A percentile compares a stretch with the other conserved stretches of the same genome.
phyloP scores from a whole-genome alignment of 2,329 filamentous ascomycete species.

The Zalaria obscura region DNA sequence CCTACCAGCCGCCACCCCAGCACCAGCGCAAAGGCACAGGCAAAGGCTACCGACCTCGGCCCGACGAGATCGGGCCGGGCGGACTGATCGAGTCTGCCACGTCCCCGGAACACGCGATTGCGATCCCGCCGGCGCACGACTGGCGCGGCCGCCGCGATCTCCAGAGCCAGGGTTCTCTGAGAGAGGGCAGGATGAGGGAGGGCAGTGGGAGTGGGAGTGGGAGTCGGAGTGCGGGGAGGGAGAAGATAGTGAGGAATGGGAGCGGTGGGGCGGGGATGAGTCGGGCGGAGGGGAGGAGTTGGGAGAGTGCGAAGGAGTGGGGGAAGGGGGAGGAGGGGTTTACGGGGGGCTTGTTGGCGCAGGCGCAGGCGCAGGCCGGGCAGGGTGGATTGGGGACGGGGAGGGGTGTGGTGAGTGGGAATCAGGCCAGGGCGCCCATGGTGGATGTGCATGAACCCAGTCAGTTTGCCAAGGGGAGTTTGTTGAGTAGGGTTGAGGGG shows the following conservation, averaged over 20 bases:
- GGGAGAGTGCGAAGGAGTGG: neutral
- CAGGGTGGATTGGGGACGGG: slow-evolving; percentile 24
- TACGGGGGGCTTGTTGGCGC: slow-evolving; percentile 26
- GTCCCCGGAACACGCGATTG: slow-evolving; percentile 25
- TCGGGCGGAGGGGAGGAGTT: neutral
- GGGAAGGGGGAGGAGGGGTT: slow-evolving; percentile 19
- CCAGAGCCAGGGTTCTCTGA: slow-evolving; percentile 1
- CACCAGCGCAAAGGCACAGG: slow-evolving; percentile 38
- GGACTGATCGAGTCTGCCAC: slow-evolving; percentile 32
- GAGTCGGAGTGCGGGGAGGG: neutral
- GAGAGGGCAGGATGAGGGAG: slow-evolving; percentile 7
- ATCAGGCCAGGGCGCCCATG: slow-evolving; percentile 29
- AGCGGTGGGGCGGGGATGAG: neutral
- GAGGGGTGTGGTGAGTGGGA: slow-evolving; percentile 30
- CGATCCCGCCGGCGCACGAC: slow-evolving; percentile 26
- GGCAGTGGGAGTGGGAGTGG: neutral
- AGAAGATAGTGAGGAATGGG: neutral
- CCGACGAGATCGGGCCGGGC: slow-evolving; percentile 20
- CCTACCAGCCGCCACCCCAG: slow-evolving; percentile 50
- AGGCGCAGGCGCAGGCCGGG: slow-evolving; percentile 22
- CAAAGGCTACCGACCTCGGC: slow-evolving; percentile 28
- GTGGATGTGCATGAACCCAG: slow-evolving; percentile 26
- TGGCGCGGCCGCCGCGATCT: slow-evolving; percentile 23
- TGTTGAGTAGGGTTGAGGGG: slow-evolving; percentile 29
- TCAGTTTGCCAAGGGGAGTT: slow-evolving; percentile 31